Conservation (phyloP, 2,329 filamentous ascomycete species). For the Xylariaceae sp. region DNA sequence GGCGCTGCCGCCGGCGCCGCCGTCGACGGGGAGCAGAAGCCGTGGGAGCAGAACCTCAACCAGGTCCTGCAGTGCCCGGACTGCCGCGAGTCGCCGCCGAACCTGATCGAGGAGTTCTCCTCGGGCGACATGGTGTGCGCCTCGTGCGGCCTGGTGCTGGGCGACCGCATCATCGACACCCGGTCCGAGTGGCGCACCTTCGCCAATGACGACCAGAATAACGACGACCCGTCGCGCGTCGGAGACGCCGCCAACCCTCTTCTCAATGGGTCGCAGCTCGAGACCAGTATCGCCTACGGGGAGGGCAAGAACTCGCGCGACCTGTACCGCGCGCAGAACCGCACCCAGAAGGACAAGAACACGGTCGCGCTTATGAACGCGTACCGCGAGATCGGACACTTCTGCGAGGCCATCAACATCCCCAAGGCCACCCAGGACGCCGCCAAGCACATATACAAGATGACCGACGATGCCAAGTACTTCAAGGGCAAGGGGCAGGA, state of each 20-base stretch:
- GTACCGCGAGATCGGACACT: slow-evolving; percentile 80
- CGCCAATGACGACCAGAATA: slow-evolving; percentile 93
- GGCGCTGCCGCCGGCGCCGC: slow-evolving; percentile 15
- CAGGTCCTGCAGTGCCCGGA: slow-evolving; percentile 81
- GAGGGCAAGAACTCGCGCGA: slow-evolving; percentile 61
- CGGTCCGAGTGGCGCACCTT: slow-evolving; percentile 98
- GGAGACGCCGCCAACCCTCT: slow-evolving; percentile 89
- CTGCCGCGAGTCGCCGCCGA: slow-evolving; percentile 86
- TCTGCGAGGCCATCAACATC: slow-evolving; percentile 80
- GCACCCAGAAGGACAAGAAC: slow-evolving; percentile 73
- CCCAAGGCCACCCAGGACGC: slow-evolving; percentile 76
- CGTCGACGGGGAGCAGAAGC: slow-evolving; percentile 17
- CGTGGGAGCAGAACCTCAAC: slow-evolving; percentile 78
- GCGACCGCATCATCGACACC: slow-evolving; percentile 87
- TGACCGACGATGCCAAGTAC: slow-evolving; percentile 83
- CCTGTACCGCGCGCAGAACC: slow-evolving; percentile 61
- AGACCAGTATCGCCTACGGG: slow-evolving; percentile 79
- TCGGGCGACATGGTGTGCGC: slow-evolving; percentile 88
- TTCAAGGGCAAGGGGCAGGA: slow-evolving; percentile 96
- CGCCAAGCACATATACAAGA: slow-evolving; percentile 92
- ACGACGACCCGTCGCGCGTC: slow-evolving; percentile 95
- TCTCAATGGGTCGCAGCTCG: slow-evolving; percentile 80
- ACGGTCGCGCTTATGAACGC: slow-evolving; percentile 76
- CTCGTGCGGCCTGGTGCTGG: slow-evolving; percentile 84
- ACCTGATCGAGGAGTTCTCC: slow-evolving; percentile 87